Base-by-base conservation (phyloP, 2,329 filamentous ascomycete genomes). In the Escovopsis weberi region DNA sequence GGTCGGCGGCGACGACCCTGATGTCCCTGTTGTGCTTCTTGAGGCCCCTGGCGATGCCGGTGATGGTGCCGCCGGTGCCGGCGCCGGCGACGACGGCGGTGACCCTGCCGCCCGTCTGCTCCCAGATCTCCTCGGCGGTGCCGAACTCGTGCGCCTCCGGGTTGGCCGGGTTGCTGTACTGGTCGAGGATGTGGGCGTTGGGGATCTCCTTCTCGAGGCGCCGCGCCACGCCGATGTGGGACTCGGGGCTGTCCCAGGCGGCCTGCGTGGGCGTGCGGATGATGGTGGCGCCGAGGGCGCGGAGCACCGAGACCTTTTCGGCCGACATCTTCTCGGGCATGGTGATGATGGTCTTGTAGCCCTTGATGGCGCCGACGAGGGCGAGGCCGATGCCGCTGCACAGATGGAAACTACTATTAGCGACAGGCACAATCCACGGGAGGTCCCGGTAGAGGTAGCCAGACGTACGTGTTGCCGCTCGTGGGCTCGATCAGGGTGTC, bases 301-400 rank as follows among this genome's bases (percentile, higher is more conserved):
- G 84, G 48, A 98, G 74, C 26, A 98, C 91, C 2, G 89, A 83
- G 34, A 98, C 91, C 66, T 98, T 98, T 66, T 98, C 91, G 39
- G 87, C 84, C 1, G 87, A 95, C 91, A 98, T 98, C 72, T 98
- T 98, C 68, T 98, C 91, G 41, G 91, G 91, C 38, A 98, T 77
- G 10, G 91, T 98, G 62, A 98, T 98, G 65, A 98, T 96, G 35
- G 88, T 93, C 65, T 89, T 89, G 73, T 96, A 98, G 51, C 88
- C 89, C 69, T 95, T 96, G 57, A 98, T 84, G 12, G 91, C 91
- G 45, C 78, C 89, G 15, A 96, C 89, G 32, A 98, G 78, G 26
- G 91, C 91, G 35, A 98, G 73, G 19, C 91, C 91, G 51, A 98
- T 98, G 51, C 91, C 91, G 45, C 69, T 72, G 42, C 2, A 15